Evolutionary conservation across 208 protist genomes (phyloP), one percentile per base, ranked within the genome.

Genomic region (Chromosphaera perkinsii): DNA sequence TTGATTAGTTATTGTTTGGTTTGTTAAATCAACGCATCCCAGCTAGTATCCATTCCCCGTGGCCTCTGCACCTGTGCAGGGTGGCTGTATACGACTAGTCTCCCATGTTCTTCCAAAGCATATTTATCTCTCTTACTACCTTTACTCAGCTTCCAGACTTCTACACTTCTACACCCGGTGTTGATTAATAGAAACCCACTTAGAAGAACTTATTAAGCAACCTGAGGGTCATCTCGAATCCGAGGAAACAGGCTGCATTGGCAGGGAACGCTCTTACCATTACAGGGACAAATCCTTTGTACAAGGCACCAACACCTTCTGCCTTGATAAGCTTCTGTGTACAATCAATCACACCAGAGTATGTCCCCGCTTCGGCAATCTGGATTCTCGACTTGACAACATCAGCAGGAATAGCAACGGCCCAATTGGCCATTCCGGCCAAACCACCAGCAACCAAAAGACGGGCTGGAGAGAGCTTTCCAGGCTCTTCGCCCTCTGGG

Each of bases 231-330:
- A 54, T 59, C 66, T 85, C 81, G 27, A 71, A 75, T 48, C 81
- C 81, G 1, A 82, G n/a, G 64, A 86, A 86, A 66, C 77, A 83
- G 10, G 81, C 81, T 9, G 81, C 81, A 57, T 86, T 86, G 40
- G 81, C 79, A 10, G 81, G 81, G 80, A 85, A 85, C 26, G 81
- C 81, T n/a, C 81, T 51, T 4, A 81, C 29, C 76, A 86, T 80
- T n/a, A 81, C 75, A 3, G 81, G 75, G 1, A 26, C 52, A 26
- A 85, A 71, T 24, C 81, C 81, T 37, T 76, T 55, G 55, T 57
- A 63, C 10, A 63, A 36, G 12, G 48, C 49, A 51, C 3, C 3
- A 37, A 56, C 10, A 55, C 80, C 80, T 3, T 84, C 74, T 9
- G 51, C 68, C 35, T 35, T 55, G 31, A 80, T 69, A 17, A 84